Conservation (phyloP, 106 monocot genomes). For the Phalaenopsis equestris region DNA sequence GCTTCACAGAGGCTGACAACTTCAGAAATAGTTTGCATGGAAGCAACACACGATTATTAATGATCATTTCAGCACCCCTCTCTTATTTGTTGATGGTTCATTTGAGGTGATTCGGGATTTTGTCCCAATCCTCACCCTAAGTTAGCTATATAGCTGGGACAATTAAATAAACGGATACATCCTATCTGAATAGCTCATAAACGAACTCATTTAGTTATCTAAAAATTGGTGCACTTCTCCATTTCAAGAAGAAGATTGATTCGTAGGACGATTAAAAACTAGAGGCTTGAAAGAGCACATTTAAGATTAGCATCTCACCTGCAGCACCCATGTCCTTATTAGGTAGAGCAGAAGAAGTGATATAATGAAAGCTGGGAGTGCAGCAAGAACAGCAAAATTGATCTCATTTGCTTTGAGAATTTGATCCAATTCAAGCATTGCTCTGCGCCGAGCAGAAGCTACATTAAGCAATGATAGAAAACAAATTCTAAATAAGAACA, state of each 20-base stretch:
- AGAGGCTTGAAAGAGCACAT: not conserved
- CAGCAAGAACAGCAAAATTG: conserved; percentile 98
- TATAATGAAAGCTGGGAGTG: conserved; percentile 89
- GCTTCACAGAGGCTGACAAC: too few species aligned
- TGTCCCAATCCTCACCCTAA: too few species aligned
- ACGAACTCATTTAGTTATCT: not conserved
- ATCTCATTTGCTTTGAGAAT: conserved; percentile 99
- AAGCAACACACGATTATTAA: too few species aligned
- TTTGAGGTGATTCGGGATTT: too few species aligned
- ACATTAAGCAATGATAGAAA: not conserved
- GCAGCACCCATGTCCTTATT: conserved; percentile 60
- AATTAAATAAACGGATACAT: not conserved
- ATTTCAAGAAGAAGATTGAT: not conserved
- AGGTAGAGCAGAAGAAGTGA: conserved; percentile 61
- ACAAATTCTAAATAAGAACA: not conserved
- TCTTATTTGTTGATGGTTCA: too few species aligned
- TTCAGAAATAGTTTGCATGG: too few species aligned
- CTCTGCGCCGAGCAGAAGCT: conserved; percentile 36
- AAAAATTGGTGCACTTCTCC: not conserved
- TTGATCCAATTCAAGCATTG: conserved; percentile 95
- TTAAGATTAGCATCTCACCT: conserved; percentile 26
- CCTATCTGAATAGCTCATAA: not conserved
- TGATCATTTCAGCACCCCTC: too few species aligned
- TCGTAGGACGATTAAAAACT: not conserved
- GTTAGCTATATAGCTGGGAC: too few species aligned